Base-by-base conservation (phyloP, 768 basidiomycete species). In the Collybia mongolica region DNA sequence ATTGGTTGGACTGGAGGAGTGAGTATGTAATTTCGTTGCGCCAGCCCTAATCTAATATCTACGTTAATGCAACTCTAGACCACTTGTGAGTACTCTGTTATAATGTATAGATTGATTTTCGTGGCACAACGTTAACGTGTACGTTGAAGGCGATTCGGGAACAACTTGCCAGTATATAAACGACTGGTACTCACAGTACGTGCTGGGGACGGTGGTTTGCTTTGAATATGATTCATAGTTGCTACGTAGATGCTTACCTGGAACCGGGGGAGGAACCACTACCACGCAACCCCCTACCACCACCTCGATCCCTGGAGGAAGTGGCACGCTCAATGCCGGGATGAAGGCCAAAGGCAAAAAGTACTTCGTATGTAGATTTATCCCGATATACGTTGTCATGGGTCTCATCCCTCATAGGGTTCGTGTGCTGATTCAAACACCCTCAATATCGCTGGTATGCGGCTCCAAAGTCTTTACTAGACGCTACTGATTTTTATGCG, bases 1-100 rank as follows among this genome's bases (percentile, higher is more conserved):
- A 66, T 64, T 20, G 61, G 61, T 32, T 70, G 61, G 56, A 55
- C 56, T 38, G 72, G 72, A 42, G 59, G 61, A n/a, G 69, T 70
- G 28, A 49, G 61, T 46, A 54, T 7, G 23, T 4, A 15, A 26
- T 3, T 37, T 6, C 22, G 24, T n/a, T 29, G 2, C 6, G 24
- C 17, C 40, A 18, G 36, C 24, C 32, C 12, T 19, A 22, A 12
- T 14, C 40, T 49, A 3, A 50, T 23, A 38, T 3, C 29, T 3
- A n/a, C 15, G 39, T 6, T 17, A 17, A 23, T 40, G 32, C 14
- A 32, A 32, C 5, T 46, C 8, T 14, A 66, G 63, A 65, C 60
- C 24, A 42, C 45, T 39, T 65, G 63, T 65, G 43, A 18, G 61
- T 58, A 3, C 6, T n/a, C 11, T 2, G 18, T 26, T n/a, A 11